A percentile compares a stretch with the other conserved stretches of the same genome.
These are phyloP conservation scores for Arachis hypogaea DNA, from an alignment of 306 rosid species.

Conservation along the genomic window DNA sequence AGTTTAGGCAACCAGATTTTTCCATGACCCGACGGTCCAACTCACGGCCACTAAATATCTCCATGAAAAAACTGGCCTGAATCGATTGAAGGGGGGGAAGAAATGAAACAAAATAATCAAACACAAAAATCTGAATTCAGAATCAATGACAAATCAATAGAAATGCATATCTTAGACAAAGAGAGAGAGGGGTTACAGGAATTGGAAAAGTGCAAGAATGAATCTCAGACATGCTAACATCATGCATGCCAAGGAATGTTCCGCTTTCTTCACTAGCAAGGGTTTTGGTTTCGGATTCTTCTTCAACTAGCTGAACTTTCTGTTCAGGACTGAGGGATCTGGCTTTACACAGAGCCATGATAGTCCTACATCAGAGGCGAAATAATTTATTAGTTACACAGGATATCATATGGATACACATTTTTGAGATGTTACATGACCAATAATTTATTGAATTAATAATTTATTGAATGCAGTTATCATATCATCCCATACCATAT, in stretches of 20 bases:
- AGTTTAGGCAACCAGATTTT: constrained; percentile 77
- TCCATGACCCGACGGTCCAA: constrained; percentile 85
- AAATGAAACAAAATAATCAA: constrained; percentile 28
- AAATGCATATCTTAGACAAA: neutral
- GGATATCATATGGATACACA: constrained; percentile 18
- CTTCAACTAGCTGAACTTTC: constrained; percentile 83
- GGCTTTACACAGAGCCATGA: constrained; percentile 97
- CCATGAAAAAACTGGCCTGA: constrained; percentile 75
- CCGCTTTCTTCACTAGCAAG: constrained; percentile 74
- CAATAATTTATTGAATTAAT: neutral
- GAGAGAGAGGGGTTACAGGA: constrained; percentile 62
- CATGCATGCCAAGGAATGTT: constrained; percentile 73
- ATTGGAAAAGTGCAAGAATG: constrained; percentile 58
- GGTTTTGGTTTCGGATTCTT: constrained; percentile 74
- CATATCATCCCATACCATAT: constrained; percentile 3
- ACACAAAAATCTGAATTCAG: neutral
- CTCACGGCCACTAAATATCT: constrained; percentile 80
- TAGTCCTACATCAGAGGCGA: constrained; percentile 66
- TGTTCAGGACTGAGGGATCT: constrained; percentile 98
- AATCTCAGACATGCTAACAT: constrained; percentile 87
- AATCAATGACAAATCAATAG: constrained; percentile 13
- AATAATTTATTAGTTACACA: constrained; percentile 41
- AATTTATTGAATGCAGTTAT: constrained; percentile 4
- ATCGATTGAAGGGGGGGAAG: constrained; percentile 36
- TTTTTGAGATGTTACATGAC: constrained; percentile 8